Conservation (phyloP, 2,329 filamentous ascomycete species). For the Seiridium unicorne region DNA sequence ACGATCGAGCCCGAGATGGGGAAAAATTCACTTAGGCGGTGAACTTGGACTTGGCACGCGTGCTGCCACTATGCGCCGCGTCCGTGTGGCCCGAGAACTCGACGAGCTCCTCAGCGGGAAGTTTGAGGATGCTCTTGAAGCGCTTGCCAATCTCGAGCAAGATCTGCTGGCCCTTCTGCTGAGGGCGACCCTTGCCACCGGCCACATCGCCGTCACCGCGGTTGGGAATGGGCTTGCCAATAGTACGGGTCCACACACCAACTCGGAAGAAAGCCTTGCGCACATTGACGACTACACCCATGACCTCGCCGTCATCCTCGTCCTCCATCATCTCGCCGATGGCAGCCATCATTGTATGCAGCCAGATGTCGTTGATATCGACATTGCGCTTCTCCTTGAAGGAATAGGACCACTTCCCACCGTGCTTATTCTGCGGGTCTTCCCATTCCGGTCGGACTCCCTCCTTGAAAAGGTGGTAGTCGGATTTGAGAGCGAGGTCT, state of each 20-base stretch:
- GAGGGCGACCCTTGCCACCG: conserved; percentile 72
- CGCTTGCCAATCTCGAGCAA: conserved; percentile 80
- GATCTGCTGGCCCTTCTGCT: conserved; percentile 82
- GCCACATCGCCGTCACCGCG: conserved; percentile 72
- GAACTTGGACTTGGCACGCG: conserved; percentile 93
- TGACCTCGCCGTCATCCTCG: conserved; percentile 92
- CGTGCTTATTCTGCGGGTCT: conserved; percentile 97
- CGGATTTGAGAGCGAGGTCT: conserved; percentile 93
- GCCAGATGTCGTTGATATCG: conserved; percentile 93
- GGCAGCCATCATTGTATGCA: conserved; percentile 92
- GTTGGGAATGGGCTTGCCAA: conserved; percentile 77
- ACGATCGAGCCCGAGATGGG: not conserved
- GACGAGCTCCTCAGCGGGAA: conserved; percentile 72
- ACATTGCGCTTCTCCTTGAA: conserved; percentile 94
- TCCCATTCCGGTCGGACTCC: conserved; percentile 98
- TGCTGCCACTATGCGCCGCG: conserved; percentile 87
- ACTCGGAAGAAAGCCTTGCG: conserved; percentile 98
- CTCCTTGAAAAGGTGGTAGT: conserved; percentile 99
- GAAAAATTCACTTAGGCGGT: conserved; percentile 57
- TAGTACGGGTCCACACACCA: conserved; percentile 94
- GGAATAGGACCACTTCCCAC: conserved; percentile 97
- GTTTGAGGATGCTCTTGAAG: conserved; percentile 89
- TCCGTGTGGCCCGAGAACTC: conserved; percentile 98
- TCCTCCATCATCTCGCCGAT: conserved; percentile 98
- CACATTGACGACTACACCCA: conserved; percentile 99